Percentiles rank a stretch among this genome's conserved stretches.
Evolutionary conservation across 78 protist species (phyloP).

Genomic region (Dictyostelium purpureum): DNA sequence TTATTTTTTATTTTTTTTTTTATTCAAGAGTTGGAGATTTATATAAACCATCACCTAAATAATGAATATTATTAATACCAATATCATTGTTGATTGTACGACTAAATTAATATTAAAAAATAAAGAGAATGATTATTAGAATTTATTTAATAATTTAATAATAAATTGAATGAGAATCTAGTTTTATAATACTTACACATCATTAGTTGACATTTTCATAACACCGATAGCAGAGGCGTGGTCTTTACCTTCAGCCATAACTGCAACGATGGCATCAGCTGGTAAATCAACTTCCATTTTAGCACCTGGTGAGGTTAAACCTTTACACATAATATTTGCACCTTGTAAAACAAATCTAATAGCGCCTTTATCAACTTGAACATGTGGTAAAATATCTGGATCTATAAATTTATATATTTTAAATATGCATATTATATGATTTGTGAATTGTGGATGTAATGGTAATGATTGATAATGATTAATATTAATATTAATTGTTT

Average conservation of each 20-base stretch:
- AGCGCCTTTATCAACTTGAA: constrained; percentile 83
- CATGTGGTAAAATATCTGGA: constrained; percentile 76
- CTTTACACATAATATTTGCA: constrained; percentile 82
- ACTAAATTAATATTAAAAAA: not conserved
- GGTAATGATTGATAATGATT: not conserved
- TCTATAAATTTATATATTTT: not conserved
- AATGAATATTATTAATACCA: constrained; percentile 63
- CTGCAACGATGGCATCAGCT: constrained; percentile 51
- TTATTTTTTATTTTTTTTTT: not conserved
- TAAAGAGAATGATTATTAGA: not conserved
- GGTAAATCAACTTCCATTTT: constrained; percentile 64
- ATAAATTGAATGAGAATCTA: too few relatives aligned
- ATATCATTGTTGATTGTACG: constrained; percentile 58
- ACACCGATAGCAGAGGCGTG: constrained; percentile 78
- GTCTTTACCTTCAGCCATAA: constrained; percentile 81
- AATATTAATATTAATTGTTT: not conserved
- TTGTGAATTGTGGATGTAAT: not conserved
- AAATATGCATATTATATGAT: not conserved
- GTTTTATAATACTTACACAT: constrained; percentile 64
- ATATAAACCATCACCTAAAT: constrained; percentile 62
- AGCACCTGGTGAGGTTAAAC: constrained; percentile 82
- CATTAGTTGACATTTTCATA: constrained; percentile 77
- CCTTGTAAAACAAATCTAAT: constrained; percentile 80
- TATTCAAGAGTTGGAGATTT: constrained; percentile 36
- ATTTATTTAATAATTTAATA: not conserved